Evolutionary conservation across 23 red algal genomes (phyloP), one percentile per base, ranked within the genome.

Genomic region (Gracilaria caudata): DNA sequence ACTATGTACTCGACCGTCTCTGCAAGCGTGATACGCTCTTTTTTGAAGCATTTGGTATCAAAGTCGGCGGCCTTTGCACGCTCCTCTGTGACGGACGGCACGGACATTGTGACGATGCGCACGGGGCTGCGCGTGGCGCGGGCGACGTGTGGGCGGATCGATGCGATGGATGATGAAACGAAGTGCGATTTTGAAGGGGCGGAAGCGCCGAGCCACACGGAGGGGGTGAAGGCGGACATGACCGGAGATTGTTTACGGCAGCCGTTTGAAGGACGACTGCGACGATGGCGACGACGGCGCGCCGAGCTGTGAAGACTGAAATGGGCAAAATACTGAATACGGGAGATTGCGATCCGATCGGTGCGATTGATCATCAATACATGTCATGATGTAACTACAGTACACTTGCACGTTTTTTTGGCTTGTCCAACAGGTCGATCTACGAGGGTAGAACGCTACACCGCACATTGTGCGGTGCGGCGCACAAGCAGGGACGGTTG

Each of bases 1-100:
- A 98, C 96, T 49, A 98, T 98, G 77, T 95, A 98, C 68, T 98
- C 96, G 39, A 71, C 51, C 11, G 76, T 86, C 30, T 77, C 87
- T 30, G 90, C 96, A n/a, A 98, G 87, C 10, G 46, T 21, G 20
- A 98, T 79, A 55, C 58, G 36, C 66, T 95, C 93, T 68, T 98
- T 98, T 17, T 66, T 28, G 60, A 98, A 98, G 71, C 89, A 89
- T 24, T 76, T 88, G 21, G 92, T 95, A 0, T 95, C 44, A 72
- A 98, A 98, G 73, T 95, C 96, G 0, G 84, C 61, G 24, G 86
- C 56, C 80, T 88, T 81, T n/a, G 81, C 79, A 78, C 90, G 82
- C 79, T 97, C 94, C 36, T 93, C 83, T 33, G 60, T 34, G 28
- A 92, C 94, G 58, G 87, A 78, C 3, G 88, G 82, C 20, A 83